These are phyloP conservation scores for Neltuma alba DNA, from an alignment of 306 rosid species.

Conservation along the genomic window DNA sequence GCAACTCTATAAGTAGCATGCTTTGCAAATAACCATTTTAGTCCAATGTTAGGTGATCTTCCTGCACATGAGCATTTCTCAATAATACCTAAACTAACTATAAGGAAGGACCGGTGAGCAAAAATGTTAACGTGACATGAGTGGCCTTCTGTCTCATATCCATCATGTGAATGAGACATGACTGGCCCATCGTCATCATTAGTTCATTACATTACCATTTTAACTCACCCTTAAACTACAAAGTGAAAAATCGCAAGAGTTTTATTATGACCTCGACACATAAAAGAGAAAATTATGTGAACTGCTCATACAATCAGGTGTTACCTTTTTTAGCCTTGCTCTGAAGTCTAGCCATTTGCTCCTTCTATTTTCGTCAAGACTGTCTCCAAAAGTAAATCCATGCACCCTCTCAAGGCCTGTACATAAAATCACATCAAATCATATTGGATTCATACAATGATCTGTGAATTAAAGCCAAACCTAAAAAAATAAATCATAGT, in stretches of 20 bases:
- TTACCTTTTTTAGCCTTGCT: constrained; percentile 75
- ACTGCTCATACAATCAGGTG: not conserved
- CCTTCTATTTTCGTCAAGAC: constrained; percentile 69
- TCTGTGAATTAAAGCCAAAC: not conserved
- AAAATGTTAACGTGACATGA: too few species aligned
- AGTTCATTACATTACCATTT: not conserved
- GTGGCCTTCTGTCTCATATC: too few species aligned
- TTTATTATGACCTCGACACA: not conserved
- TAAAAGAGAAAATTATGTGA: not conserved
- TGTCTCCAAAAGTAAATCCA: constrained; percentile 90
- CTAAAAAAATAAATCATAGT: constrained; percentile 9
- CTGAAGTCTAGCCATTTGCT: constrained; percentile 81
- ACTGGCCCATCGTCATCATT: too few species aligned
- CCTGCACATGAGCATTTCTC: too few species aligned
- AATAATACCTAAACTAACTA: too few species aligned
- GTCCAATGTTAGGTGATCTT: not conserved
- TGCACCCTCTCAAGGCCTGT: constrained; percentile 92
- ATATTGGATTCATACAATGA: constrained; percentile 21
- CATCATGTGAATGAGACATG: too few species aligned
- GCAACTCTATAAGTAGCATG: constrained; percentile 10
- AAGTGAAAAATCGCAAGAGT: not conserved
- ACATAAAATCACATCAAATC: constrained; percentile 26
- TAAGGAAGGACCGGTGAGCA: too few species aligned
- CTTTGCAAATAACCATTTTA: not conserved
- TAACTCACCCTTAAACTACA: not conserved